A percentile compares a stretch with the other conserved stretches of the same genome.
Conservation (phyloP, 352 stramenopile genomes). For the Globisporangium nagaii region DNA sequence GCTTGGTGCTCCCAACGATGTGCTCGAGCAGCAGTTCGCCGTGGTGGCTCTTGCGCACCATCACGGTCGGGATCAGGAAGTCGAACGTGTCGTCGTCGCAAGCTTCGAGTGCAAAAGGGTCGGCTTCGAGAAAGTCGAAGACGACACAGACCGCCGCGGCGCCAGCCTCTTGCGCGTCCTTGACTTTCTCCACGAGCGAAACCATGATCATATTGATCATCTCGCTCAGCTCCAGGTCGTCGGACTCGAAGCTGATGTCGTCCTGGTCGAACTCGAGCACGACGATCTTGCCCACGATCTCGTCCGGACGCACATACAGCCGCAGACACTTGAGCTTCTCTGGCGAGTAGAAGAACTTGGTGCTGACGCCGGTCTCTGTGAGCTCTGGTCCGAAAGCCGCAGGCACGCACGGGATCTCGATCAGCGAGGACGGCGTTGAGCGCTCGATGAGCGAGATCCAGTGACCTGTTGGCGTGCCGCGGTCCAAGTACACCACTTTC, state of each 20-base stretch:
- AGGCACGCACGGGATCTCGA: conserved; percentile 58
- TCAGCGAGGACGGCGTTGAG: conserved; percentile 16
- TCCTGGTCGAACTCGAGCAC: conserved; percentile 64
- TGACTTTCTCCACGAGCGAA: conserved; percentile 64
- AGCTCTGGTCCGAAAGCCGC: conserved; percentile 46
- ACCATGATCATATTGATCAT: conserved; percentile 64
- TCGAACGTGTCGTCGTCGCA: conserved; percentile 45
- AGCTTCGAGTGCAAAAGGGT: conserved; percentile 54
- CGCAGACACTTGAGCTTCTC: conserved; percentile 54
- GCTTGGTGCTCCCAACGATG: conserved; percentile 22
- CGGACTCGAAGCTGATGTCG: conserved; percentile 44
- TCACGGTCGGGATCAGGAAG: conserved; percentile 58
- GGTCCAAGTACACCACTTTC: conserved; percentile 50
- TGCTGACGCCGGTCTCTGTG: conserved; percentile 22
- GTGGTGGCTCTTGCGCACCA: conserved; percentile 52
- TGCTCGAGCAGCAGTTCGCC: conserved; percentile 53
- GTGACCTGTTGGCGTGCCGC: conserved; percentile 44
- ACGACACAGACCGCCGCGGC: conserved; percentile 50
- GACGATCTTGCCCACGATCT: conserved; percentile 58
- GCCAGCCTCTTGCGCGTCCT: conserved; percentile 57
- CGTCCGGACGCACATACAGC: conserved; percentile 62
- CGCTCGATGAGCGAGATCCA: conserved; percentile 45
- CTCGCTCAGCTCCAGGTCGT: conserved; percentile 47
- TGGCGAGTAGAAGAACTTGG: conserved; percentile 59
- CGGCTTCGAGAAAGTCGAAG: conserved; percentile 66